A percentile compares a stretch with the other conserved stretches of the same genome.
Evolutionary conservation across 768 basidiomycete genomes (phyloP).

Genomic region (Brasilioporus rufonigricans): DNA sequence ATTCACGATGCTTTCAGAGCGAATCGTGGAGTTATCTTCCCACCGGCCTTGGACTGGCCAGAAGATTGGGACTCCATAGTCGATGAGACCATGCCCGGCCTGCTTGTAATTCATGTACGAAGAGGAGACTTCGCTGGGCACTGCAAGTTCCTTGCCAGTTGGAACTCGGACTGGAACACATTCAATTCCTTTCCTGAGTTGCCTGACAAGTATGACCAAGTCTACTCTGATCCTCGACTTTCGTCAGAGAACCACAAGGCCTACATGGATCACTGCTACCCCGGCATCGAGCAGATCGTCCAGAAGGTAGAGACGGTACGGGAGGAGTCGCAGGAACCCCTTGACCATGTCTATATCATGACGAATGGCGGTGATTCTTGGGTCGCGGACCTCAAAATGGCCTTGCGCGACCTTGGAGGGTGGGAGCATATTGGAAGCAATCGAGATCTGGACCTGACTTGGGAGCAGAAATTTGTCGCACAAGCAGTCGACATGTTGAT

Average conservation of each 20-base stretch:
- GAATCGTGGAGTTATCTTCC: slow-evolving; percentile 19
- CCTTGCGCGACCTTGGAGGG: slow-evolving; percentile 27
- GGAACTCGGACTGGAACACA: slow-evolving; percentile 36
- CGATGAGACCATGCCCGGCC: slow-evolving; percentile 27
- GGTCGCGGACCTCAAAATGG: slow-evolving; percentile 37
- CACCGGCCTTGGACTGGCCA: slow-evolving; percentile 11
- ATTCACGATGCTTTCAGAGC: slow-evolving; percentile 28
- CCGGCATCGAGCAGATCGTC: slow-evolving; percentile 40
- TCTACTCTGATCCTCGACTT: slow-evolving; percentile 24
- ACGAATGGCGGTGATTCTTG: slow-evolving; percentile 43
- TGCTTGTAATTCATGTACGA: slow-evolving; percentile 49
- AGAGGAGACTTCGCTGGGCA: slow-evolving; percentile 47
- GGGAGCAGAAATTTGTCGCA: slow-evolving; percentile 42
- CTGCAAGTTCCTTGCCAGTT: slow-evolving; percentile 38
- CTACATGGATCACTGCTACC: slow-evolving; percentile 42
- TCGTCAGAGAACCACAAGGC: slow-evolving; percentile 22
- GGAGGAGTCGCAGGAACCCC: slow-evolving; percentile 17
- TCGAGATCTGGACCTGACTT: slow-evolving; percentile 38
- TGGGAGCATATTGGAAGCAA: slow-evolving; percentile 42
- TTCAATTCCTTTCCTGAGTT: slow-evolving; percentile 42
- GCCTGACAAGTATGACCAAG: slow-evolving; percentile 35
- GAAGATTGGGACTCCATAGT: not conserved
- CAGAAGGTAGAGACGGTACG: slow-evolving; percentile 35
- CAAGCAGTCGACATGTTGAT: slow-evolving; percentile 52
- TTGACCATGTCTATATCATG: slow-evolving; percentile 44